These are phyloP conservation scores for Suhomyces ambrosiae DNA, from an alignment of 1,139 yeast genomes.

Conservation along the genomic window DNA sequence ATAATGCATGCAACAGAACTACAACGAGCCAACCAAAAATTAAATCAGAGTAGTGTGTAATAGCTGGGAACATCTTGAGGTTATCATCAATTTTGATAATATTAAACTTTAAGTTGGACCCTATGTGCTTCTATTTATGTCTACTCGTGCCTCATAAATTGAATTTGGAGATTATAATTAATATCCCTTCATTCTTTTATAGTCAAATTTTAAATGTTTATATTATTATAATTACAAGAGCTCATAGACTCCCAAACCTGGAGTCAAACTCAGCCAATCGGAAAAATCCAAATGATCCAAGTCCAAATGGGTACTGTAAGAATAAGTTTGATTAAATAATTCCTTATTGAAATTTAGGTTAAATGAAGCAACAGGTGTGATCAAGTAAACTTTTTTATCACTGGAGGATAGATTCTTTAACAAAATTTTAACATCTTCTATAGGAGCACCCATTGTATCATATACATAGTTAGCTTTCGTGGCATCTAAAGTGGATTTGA, in stretches of 20 bases:
- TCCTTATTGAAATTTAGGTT: conserved; percentile 22
- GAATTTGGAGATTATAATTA: too few relatives aligned
- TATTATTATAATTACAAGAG: conserved; percentile 20
- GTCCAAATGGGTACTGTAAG: conserved; percentile 54
- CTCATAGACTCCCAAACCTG: conserved; percentile 63
- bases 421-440: conserved; percentile 24
- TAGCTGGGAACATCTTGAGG: too few relatives aligned
- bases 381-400: conserved; percentile 29
- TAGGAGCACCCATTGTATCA: conserved; percentile 62
- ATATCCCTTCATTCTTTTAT: conserved; percentile 1
- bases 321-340: conserved; percentile 40
- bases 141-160: too few relatives aligned
- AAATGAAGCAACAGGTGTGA: conserved; percentile 55
- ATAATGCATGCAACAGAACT: too few relatives aligned
- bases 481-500: conserved; percentile 18
- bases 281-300: conserved; percentile 66
- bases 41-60: too few relatives aligned
- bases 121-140: too few relatives aligned
- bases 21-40: too few relatives aligned
- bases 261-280: conserved; percentile 47
- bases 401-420: conserved; percentile 15
- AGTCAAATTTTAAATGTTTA: background rate
- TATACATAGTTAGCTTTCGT: conserved; percentile 28
- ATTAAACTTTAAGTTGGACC: too few relatives aligned
- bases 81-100: too few relatives aligned